A percentile compares a stretch with the other conserved stretches of the same genome.
Conservation (phyloP, 176 grass and related monocot genomes). For the Musa beccarii region DNA sequence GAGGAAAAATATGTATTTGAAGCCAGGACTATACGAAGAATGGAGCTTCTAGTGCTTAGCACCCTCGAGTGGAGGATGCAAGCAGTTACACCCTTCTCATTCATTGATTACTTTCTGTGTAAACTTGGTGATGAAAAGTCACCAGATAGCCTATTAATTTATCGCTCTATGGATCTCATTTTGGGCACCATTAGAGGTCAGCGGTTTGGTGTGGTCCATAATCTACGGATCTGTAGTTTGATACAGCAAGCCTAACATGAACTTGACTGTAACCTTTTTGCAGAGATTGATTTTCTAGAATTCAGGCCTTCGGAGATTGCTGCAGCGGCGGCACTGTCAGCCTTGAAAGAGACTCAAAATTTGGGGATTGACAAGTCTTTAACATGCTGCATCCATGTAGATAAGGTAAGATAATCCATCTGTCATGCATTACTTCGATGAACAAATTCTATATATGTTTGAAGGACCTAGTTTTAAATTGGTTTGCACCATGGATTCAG, state of each 20-base stretch:
- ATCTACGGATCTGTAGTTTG: neutral
- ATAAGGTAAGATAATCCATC: slow-evolving; percentile 42
- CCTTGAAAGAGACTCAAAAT: slow-evolving; percentile 45
- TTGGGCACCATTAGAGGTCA: slow-evolving; percentile 63
- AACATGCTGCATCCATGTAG: slow-evolving; percentile 40
- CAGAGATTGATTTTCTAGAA: slow-evolving; percentile 62
- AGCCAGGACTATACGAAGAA: slow-evolving; percentile 52
- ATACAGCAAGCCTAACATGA: slow-evolving; percentile 10
- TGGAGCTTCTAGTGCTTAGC: slow-evolving; percentile 56
- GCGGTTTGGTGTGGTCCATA: slow-evolving; percentile 1
- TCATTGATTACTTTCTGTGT: slow-evolving; percentile 52
- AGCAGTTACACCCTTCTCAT: slow-evolving; percentile 67
- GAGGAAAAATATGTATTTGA: slow-evolving; percentile 34
- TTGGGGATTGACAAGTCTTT: slow-evolving; percentile 45
- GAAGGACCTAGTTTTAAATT: neutral
- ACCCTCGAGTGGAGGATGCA: slow-evolving; percentile 73
- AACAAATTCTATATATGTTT: neutral
- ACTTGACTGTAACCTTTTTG: slow-evolving; percentile 8
- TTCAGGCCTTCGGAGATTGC: slow-evolving; percentile 87
- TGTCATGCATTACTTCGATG: neutral
- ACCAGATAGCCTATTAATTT: slow-evolving; percentile 23
- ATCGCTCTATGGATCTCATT: slow-evolving; percentile 37
- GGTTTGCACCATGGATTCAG: slow-evolving; percentile 19
- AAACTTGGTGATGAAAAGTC: slow-evolving; percentile 38
- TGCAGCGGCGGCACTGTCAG: slow-evolving; percentile 58